A percentile compares a stretch with the other conserved stretches of the same genome.
Conservation (phyloP, 2,329 filamentous ascomycete species). For the Aureobasidium musti region DNA sequence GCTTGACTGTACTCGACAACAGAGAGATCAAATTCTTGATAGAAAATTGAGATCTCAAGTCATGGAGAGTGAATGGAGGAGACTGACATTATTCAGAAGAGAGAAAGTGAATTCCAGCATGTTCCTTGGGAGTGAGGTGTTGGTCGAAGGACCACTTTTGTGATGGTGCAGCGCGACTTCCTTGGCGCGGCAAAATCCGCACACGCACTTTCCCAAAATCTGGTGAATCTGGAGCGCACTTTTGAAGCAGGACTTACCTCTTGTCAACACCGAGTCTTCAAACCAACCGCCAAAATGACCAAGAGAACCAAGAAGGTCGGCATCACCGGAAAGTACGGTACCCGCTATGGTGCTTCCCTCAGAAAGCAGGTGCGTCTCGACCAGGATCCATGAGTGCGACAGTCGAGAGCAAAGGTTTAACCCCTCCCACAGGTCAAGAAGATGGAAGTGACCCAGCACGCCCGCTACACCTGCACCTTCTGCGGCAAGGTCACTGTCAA, state of each 20-base stretch:
- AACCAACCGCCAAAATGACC: conserved; percentile 67
- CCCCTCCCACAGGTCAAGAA: conserved; percentile 70
- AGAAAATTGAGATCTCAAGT: conserved; percentile 14
- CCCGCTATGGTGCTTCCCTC: conserved; percentile 68
- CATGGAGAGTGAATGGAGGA: not conserved
- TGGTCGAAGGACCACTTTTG: not conserved
- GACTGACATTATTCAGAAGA: not conserved
- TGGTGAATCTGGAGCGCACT: not conserved
- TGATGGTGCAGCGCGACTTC: too few species aligned
- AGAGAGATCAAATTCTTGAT: not conserved
- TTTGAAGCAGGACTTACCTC: conserved; percentile 9
- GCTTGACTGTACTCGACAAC: not conserved
- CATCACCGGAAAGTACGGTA: conserved; percentile 98
- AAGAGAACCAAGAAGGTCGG: conserved; percentile 71
- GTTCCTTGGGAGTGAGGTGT: not conserved
- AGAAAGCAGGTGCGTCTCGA: conserved; percentile 68
- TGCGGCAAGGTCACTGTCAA: conserved; percentile 83
- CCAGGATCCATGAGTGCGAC: conserved; percentile 21
- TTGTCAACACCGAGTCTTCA: conserved; percentile 27
- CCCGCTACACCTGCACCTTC: conserved; percentile 97
- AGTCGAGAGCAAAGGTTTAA: conserved; percentile 21
- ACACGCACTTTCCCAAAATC: not conserved
- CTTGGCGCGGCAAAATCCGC: too few species aligned
- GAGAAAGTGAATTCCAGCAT: not conserved
- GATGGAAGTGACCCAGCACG: conserved; percentile 99